Evolutionary conservation across 2,329 filamentous ascomycete genomes (phyloP), one percentile per base, ranked within the genome.

Genomic region (Capronia coronata): DNA sequence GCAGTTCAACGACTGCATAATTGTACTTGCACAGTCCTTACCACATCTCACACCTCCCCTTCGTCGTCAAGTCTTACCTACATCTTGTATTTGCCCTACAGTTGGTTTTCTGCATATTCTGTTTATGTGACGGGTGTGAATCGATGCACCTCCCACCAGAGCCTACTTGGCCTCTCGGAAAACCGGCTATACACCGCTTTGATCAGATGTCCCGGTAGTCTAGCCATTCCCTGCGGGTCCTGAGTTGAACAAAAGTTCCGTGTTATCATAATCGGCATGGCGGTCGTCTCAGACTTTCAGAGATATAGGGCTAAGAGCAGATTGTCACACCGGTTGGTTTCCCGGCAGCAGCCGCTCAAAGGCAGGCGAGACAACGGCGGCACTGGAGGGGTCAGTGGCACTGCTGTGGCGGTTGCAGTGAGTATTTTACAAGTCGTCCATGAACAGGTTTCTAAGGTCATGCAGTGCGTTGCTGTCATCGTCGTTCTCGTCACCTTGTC

Each of bases 321-420:
- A 14, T 14, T 27, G 25, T 23, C 18, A 16, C 22, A 35, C 21
- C 45, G 41, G 16, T 16, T 56, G 14, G 23, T 30, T 2, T 18
- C 35, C 23, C 41, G 54, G 30, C 54, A 56, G 19, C 37, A 30
- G 2, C 32, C 19, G 7, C 3, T 2, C 10, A n/a, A 13, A 9
- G n/a, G 21, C 11, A 39, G 19, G 7, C 38, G 22, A 11, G 23
- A 38, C 29, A 18, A 27, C 13, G 44, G 30, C 37, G 48, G 41
- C 14, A 38, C 43, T 11, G 43, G 44, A 18, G 48, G 54, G 1
- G 32, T 48, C 29, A 35, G 41, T 27, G 48, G 45, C 9, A 51
- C 34, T 48, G 51, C 54, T 34, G 43, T 52, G 9, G 47, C 43
- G 10, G 43, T 59, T 23, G 55, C 48, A 21, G 55, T 59, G 27